phyloP scores from a whole-genome alignment of 768 basidiomycete genomes.

The Kwoniella shandongensis region DNA sequence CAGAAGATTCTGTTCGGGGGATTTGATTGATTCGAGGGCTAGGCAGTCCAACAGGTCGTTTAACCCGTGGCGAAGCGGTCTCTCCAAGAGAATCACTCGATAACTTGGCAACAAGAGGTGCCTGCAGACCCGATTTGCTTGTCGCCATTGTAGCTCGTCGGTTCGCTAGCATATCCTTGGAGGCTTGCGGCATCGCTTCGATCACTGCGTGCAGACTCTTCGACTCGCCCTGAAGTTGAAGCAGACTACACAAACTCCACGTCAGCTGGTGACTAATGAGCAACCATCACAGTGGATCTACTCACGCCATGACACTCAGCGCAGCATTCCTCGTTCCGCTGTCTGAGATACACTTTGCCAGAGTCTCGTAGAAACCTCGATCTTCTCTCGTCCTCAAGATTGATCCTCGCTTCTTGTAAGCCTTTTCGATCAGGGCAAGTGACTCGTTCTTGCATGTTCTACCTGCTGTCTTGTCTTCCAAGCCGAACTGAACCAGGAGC shows the following conservation, averaged over 20 bases:
- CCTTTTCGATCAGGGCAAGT: slow-evolving; percentile 47
- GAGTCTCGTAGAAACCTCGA: slow-evolving; percentile 35
- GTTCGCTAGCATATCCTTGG: slow-evolving; percentile 48
- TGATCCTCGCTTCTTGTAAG: slow-evolving; percentile 45
- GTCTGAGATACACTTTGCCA: slow-evolving; percentile 62
- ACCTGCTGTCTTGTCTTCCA: slow-evolving; percentile 58
- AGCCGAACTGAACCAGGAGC: slow-evolving; percentile 79
- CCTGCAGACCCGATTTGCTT: slow-evolving; percentile 21
- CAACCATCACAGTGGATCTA: slow-evolving; percentile 1
- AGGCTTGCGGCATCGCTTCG: slow-evolving; percentile 35
- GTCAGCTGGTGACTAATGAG: slow-evolving; percentile 15
- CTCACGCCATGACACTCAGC: slow-evolving; percentile 73
- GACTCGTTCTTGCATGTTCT: slow-evolving; percentile 49
- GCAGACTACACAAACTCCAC: slow-evolving; percentile 20
- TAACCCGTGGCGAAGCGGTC: slow-evolving; percentile 19
- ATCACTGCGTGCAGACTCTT: slow-evolving; percentile 32
- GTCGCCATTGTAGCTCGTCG: slow-evolving; percentile 40
- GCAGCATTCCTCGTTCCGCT: slow-evolving; percentile 84
- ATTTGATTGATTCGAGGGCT: slow-evolving; percentile 15
- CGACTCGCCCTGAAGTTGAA: slow-evolving; percentile 42
- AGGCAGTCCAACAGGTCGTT: slow-evolving; percentile 2
- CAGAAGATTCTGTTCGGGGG: background rate
- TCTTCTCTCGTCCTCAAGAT: slow-evolving; percentile 40
- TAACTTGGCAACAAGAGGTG: slow-evolving; percentile 19
- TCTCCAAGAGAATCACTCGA: slow-evolving; percentile 22